Base-by-base conservation (phyloP, 23 red algal genomes). In the Gracilariopsis chorda region DNA sequence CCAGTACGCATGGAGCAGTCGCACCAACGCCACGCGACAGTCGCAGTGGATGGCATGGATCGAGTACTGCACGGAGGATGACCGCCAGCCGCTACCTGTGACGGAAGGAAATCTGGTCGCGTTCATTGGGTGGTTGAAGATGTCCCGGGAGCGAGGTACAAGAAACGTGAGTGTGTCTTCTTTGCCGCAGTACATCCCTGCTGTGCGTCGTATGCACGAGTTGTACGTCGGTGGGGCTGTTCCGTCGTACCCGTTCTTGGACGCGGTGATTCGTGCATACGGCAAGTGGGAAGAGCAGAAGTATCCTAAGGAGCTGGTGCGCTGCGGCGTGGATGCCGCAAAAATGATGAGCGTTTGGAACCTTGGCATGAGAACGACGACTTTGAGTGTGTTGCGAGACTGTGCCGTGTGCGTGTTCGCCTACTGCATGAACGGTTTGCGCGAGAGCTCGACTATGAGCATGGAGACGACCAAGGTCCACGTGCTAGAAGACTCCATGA, bases 391-490 rank as follows among this genome's bases (percentile, higher is more conserved):
- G 10, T 10, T 82, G 8, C 77, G 51, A 7, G 49, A 82, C 51
- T 28, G 21, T 37, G 20, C 20, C 7, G 11, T 45, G 48, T 7
- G 56, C 0, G 14, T 82, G 8, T 82, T 59, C 11, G 4, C 77
- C 8, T 59, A 59, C 40, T 82, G 21, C 40, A 37, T 82, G 13
- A 59, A 82, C 23, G 77, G 77, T 30, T 28, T 82, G 23, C 7
- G 52, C 6, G 77, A 57, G 16, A 82, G 77, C n/a, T 82, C 77
- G 32, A 9, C 1, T 82, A n/a, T n/a, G n/a, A n/a, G n/a, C n/a
- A n/a, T n/a, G n/a, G n/a, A n/a, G n/a, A n/a, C n/a, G n/a, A n/a
- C n/a, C n/a, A n/a, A n/a, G n/a, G n/a, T n/a, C n/a, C n/a, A n/a
- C n/a, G n/a, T n/a, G n/a, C n/a, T n/a, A n/a, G n/a, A n/a, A n/a